Evolutionary conservation across 495 filamentous ascomycete genomes (phyloP), one percentile per base, ranked within the genome.

Genomic region (Hypoxylon lienhwacheense): DNA sequence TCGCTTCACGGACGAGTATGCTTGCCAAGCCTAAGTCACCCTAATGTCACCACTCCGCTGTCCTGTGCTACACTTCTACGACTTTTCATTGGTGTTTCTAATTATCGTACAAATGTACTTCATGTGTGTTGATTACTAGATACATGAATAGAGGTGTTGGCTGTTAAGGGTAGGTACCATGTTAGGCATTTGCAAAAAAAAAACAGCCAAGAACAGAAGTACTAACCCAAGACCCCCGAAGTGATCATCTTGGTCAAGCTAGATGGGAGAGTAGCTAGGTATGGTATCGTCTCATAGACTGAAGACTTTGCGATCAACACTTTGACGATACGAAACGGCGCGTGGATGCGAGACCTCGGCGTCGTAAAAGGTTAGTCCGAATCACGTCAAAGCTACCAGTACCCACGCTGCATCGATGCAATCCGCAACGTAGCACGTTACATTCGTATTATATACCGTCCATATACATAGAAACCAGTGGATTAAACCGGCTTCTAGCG

Each of bases 101-200:
- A 45, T 46, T 51, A 55, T 44, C 37, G 33, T 60, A 50, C 56
- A 54, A 50, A 60, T 50, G 50, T 28, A 17, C n/a, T n/a, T n/a
- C n/a, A n/a, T n/a, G n/a, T n/a, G n/a, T n/a, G n/a, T n/a, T n/a
- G n/a, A n/a, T n/a, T n/a, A n/a, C n/a, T n/a, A n/a, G n/a, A n/a
- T n/a, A n/a, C n/a, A n/a, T n/a, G n/a, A n/a, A n/a, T n/a, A n/a
- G n/a, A n/a, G n/a, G n/a, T n/a, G n/a, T n/a, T n/a, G n/a, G n/a
- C n/a, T n/a, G n/a, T n/a, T n/a, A n/a, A n/a, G n/a, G n/a, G n/a
- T n/a, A n/a, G n/a, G n/a, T n/a, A n/a, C n/a, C n/a, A n/a, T n/a
- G n/a, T n/a, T n/a, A n/a, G n/a, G n/a, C n/a, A n/a, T n/a, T n/a
- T n/a, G n/a, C n/a, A n/a, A n/a, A n/a, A n/a, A n/a, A n/a, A n/a